Evolutionary conservation across 139 green algal genomes (phyloP).

Genomic region (Diplosphaera chodatii): DNA sequence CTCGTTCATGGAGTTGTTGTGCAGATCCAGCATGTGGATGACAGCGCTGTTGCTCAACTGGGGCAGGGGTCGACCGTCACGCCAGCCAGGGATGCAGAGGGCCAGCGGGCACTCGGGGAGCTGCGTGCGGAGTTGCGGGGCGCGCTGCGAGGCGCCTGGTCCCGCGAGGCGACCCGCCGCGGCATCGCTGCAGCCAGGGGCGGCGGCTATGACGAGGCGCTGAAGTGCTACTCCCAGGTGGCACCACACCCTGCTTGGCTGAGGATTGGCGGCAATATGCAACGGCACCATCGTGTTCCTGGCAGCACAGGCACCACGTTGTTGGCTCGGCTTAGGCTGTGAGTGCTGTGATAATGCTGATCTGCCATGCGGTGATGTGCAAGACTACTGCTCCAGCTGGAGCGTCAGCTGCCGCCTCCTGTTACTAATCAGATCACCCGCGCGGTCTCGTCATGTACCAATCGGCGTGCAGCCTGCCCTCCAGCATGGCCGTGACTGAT

Average conservation of each 20-base stretch:
- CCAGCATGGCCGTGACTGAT: no score
- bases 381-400: not conserved
- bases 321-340: no score
- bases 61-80: not conserved
- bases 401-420: not conserved
- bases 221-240: conserved; percentile 14
- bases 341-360: no score
- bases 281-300: no score
- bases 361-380: no score
- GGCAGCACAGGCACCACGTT: no score
- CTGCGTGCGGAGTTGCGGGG: conserved; percentile 1
- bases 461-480: no score
- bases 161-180: conserved; percentile 10
- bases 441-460: no score
- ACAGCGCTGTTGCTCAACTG: not conserved
- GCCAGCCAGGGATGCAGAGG: not conserved
- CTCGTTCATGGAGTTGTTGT: not conserved
- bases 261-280: no score
- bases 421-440: not conserved
- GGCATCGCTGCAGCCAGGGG: conserved; percentile 13
- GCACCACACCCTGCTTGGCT: no score
- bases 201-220: not conserved
- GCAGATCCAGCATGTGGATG: not conserved
- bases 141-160: conserved; percentile 11
- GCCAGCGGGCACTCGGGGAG: conserved; percentile 1